phyloP scores from a whole-genome alignment of 768 basidiomycete species.

The Dictyophora rubrovolvata region DNA sequence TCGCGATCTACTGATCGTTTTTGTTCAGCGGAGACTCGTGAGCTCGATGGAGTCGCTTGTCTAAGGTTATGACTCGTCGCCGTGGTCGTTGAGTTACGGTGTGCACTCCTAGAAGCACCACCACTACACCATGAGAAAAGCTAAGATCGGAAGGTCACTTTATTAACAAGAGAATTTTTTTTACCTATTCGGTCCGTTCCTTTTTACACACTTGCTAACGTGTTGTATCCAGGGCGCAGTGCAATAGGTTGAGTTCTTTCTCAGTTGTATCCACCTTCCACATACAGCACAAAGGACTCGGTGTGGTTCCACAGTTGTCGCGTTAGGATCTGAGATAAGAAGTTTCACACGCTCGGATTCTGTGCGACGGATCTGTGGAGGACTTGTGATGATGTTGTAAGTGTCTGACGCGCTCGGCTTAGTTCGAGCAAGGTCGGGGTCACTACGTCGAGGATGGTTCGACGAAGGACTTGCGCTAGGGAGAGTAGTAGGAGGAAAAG shows the following conservation, averaged over 20 bases:
- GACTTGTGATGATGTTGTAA: constrained; percentile 29
- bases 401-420: constrained; percentile 27
- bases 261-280: constrained; percentile 50
- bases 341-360: constrained; percentile 46
- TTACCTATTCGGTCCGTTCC: neutral
- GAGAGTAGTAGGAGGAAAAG: constrained; percentile 11
- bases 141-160: neutral
- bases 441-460: constrained; percentile 9
- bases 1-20: neutral
- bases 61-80: neutral
- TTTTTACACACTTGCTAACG: constrained; percentile 1
- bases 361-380: constrained; percentile 17
- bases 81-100: neutral
- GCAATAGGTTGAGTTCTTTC: constrained; percentile 31
- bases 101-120: neutral
- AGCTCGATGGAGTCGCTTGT: neutral
- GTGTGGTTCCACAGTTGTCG: constrained; percentile 38
- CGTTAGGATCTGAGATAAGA: constrained; percentile 44
- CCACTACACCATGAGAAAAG: neutral
- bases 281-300: constrained; percentile 54
- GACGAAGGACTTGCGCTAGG: neutral
- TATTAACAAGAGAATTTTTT: too few relatives aligned
- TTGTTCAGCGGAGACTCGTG: neutral
- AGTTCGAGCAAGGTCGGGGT: neutral
- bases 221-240: constrained; percentile 8